Evolutionary conservation across 2,329 filamentous ascomycete genomes (phyloP).

Genomic region (Verticillium isaacii): DNA sequence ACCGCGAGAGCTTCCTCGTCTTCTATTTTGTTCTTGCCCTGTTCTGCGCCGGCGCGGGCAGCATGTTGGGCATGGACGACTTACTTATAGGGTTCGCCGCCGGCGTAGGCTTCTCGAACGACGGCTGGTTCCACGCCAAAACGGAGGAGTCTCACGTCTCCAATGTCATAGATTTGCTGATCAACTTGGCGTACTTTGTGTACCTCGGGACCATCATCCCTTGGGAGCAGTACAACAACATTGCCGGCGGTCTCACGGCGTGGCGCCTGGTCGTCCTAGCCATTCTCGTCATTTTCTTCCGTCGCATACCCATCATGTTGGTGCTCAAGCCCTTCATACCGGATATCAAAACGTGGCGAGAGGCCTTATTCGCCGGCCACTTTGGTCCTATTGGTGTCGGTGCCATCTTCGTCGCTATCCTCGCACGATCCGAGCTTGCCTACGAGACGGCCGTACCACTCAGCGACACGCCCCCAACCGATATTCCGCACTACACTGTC

Average conservation of each 20-base stretch:
- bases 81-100: constrained; percentile 90
- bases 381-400: constrained; percentile 97
- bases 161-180: constrained; percentile 95
- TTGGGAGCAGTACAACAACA: constrained; percentile 84
- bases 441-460: constrained; percentile 70
- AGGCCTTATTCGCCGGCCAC: constrained; percentile 93
- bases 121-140: constrained; percentile 97
- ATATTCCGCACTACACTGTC: constrained; percentile 58
- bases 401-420: constrained; percentile 89
- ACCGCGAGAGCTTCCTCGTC: constrained; percentile 94
- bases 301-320: constrained; percentile 93
- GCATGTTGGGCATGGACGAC: constrained; percentile 87
- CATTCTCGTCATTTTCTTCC: constrained; percentile 91
- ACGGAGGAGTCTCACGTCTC: constrained; percentile 98
- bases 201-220: constrained; percentile 97
- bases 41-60: constrained; percentile 91
- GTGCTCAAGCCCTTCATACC: constrained; percentile 86
- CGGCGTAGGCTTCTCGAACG: constrained; percentile 98
- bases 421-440: constrained; percentile 89
- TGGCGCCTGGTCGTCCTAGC: constrained; percentile 94
- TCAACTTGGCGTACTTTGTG: constrained; percentile 98
- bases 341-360: constrained; percentile 96
- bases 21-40: constrained; percentile 97
- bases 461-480: constrained; percentile 50
- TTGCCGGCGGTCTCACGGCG: constrained; percentile 67